Evolutionary conservation across 345 rosid species (phyloP), one percentile per base, ranked within the genome.

Genomic region (Eucalyptus globulus): DNA sequence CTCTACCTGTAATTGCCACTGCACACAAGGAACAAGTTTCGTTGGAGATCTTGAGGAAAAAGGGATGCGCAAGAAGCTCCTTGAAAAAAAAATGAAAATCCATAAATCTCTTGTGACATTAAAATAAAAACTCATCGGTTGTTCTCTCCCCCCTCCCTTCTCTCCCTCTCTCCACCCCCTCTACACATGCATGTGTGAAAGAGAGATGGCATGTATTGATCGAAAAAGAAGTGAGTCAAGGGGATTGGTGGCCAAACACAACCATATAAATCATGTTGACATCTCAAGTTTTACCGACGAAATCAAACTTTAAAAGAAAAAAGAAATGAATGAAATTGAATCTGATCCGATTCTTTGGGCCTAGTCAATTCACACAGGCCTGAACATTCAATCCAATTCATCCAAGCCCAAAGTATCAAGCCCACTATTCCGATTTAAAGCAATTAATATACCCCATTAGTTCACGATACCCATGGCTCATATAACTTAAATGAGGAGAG

Each of bases 1-100:
- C 6, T 2, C 1, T 50, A 5, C 3, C 1, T 50, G 53, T 14
- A 2, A 2, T 15, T 50, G 53, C 53, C 16, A 15, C 0, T 50
- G 53, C 53, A 6, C 19, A 50, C 19, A 50, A 50, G 53, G 53
- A 50, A 6, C 19, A 3, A 50, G 53, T 50, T 50, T 15, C 3
- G 19, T 50, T 50, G 53, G 53, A 50, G 19, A 15, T 15, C 7
- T 15, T 15, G 53, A 50, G 53, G 53, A 50, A 50, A 50, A 50
- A 50, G 53, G 53, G 3, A 50, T 50, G 53, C 19, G 53, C 53
- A 50, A 50, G 53, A 50, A 50, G 19, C 3, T 50, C 53, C 53
- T 50, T 50, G 53, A 15, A 50, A 50, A 50, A 49, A 50, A 50
- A 50, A 15, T 15, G 53, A 50, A 50, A 50, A 50, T 50, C 53